Conservation (phyloP, 2,329 filamentous ascomycete species). For the Ceratocystis ficicola region DNA sequence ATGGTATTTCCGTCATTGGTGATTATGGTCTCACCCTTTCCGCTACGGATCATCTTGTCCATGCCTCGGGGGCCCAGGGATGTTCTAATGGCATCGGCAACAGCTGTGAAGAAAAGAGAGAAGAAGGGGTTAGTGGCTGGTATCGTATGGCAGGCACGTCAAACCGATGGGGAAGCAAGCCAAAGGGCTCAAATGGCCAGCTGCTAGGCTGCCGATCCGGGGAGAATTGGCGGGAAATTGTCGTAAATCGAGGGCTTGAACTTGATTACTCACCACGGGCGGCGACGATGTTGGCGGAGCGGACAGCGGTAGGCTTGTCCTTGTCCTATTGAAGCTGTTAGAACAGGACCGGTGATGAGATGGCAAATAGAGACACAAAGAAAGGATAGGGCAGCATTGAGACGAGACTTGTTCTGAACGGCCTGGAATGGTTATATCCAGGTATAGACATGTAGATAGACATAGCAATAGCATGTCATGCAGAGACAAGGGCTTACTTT, state of each 20-base stretch:
- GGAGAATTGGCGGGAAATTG: neutral
- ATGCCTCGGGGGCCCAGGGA: slow-evolving; percentile 93
- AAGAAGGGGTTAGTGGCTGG: neutral
- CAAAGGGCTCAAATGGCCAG: neutral
- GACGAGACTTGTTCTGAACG: no score
- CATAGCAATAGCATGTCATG: neutral
- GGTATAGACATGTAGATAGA: no score
- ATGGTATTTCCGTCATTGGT: slow-evolving; percentile 99
- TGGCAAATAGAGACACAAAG: no score
- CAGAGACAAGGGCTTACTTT: slow-evolving; percentile 34
- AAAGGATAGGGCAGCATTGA: no score
- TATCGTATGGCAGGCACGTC: neutral
- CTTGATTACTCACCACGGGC: slow-evolving; percentile 59
- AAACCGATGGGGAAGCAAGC: slow-evolving; percentile 2
- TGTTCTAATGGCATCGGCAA: slow-evolving; percentile 93
- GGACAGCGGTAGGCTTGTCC: slow-evolving; percentile 97
- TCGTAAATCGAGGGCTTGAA: neutral
- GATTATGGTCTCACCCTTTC: slow-evolving; percentile 95
- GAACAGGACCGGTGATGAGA: slow-evolving; percentile 18
- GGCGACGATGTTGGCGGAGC: slow-evolving; percentile 91
- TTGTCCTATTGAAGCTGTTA: slow-evolving; percentile 49
- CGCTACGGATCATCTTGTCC: slow-evolving; percentile 99
- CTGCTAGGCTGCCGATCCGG: neutral
- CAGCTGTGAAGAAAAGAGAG: slow-evolving; percentile 44
- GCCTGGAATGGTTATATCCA: no score